Evolutionary conservation across 2,329 filamentous ascomycete species (phyloP).

Genomic region (Grosmannia serpens): DNA sequence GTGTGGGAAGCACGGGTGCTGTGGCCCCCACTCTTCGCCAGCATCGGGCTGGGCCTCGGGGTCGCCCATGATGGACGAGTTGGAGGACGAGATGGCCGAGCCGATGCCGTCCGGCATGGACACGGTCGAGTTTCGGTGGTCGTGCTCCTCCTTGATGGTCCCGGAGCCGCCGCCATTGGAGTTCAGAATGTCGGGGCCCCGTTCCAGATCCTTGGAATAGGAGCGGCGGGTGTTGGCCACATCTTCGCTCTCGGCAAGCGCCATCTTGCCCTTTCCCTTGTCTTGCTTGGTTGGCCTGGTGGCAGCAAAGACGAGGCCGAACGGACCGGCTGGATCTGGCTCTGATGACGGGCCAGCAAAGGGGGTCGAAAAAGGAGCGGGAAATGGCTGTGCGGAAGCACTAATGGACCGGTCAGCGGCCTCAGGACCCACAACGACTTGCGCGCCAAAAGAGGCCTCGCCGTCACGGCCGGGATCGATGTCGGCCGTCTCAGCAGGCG

Average conservation of each 20-base stretch:
- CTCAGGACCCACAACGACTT: not conserved
- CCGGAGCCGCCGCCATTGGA: not conserved
- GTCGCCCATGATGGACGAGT: constrained; percentile 52
- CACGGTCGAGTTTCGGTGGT: constrained; percentile 29
- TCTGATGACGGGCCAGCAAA: not conserved
- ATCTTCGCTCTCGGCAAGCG: constrained; percentile 23
- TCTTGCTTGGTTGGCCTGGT: constrained; percentile 11
- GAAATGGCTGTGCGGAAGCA: not conserved
- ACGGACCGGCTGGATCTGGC: not conserved
- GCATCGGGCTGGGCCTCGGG: constrained; percentile 52
- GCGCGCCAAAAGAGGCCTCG: not conserved
- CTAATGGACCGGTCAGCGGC: not conserved
- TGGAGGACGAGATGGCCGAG: constrained; percentile 41
- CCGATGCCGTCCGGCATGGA: constrained; percentile 42
- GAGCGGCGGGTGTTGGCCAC: constrained; percentile 17
- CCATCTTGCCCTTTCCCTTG: constrained; percentile 39
- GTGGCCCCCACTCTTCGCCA: constrained; percentile 80
- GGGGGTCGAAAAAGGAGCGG: not conserved
- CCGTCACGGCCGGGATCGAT: constrained; percentile 21
- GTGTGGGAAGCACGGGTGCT: constrained; percentile 90
- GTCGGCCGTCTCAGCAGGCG: constrained; percentile 9
- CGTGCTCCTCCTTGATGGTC: not conserved
- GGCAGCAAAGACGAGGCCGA: constrained; percentile 8
- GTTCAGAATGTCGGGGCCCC: constrained; percentile 33
- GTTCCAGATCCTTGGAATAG: constrained; percentile 42